Evolutionary conservation across 2,329 filamentous ascomycete genomes (phyloP).

Genomic region (Penicillium sp.): DNA sequence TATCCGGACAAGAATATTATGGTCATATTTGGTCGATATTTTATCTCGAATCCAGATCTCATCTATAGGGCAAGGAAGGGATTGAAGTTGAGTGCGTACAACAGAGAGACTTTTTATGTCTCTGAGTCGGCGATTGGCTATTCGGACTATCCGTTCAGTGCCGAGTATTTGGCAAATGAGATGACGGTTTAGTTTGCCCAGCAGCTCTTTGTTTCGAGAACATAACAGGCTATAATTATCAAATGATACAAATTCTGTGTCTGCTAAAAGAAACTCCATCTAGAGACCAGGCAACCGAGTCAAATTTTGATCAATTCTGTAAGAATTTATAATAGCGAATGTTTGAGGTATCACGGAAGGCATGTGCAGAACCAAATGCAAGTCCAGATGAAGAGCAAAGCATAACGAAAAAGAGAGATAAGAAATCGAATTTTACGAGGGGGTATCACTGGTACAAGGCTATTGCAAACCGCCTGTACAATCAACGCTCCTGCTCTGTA

Average conservation of each 20-base stretch:
- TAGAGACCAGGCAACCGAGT: no score
- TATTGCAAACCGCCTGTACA: neutral
- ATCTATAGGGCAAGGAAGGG: conserved; percentile 20
- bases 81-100: conserved; percentile 19
- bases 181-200: neutral
- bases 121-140: conserved; percentile 18
- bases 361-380: neutral
- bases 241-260: no score
- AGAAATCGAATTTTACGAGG: neutral
- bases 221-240: no score
- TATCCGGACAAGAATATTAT: conserved; percentile 28
- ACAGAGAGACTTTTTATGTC: conserved; percentile 23
- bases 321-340: neutral
- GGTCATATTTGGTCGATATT: conserved; percentile 40
- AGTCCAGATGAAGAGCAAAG: neutral
- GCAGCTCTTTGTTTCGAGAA: neutral
- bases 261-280: no score
- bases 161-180: conserved; percentile 12
- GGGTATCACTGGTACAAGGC: conserved; percentile 1
- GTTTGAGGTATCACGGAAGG: neutral
- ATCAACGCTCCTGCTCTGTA: conserved; percentile 21
- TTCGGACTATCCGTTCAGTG: conserved; percentile 37
- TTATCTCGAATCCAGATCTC: conserved; percentile 31
- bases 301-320: neutral
- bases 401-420: neutral